Base-by-base conservation (phyloP, 257 asterid species). In the Solanum ahanhuiri region DNA sequence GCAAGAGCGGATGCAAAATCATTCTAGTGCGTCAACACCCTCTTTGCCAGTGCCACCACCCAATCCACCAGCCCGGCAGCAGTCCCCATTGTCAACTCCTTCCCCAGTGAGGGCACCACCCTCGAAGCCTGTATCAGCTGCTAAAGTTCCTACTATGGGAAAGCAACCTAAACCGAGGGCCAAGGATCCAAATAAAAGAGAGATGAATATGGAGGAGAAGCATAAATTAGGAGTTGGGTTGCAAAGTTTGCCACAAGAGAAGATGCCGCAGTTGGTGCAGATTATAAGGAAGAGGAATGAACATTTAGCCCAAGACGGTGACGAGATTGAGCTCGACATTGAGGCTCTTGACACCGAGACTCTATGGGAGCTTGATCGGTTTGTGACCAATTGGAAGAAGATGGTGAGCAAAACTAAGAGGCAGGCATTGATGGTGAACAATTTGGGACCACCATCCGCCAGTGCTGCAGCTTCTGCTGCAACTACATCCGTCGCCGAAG, bases 301-400 rank as follows among this genome's bases (percentile, higher is more conserved):
- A 67, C 98, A 93, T 73, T 91, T 97, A 91, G 97, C 98, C 0
- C 98, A 95, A 90, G 98, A 97, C 31, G 99, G 98, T 1, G 99
- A 97, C 86, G 99, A 97, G 87, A 97, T 97, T 86, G 99, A 95
- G 94, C 98, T 97, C 2, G 99, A 97, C 88, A 95, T 97, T 31
- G 98, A 97, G 89, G 95, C 98, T 30, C 98, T 97, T 2, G 99
- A 97, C 66, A 94, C 95, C 0, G 99, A 95, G 87, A 97, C 99
- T 1, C 96, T 97, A 0, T 97, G 98, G 99, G 99, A 95, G 67
- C 98, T 97, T 41, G 99, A 97, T 87, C 90, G 98, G 6, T 97
- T 97, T 84, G 98, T 97, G 45, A 94, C 98, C 67, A 97, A 95
- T 85, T 97, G 99, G 99, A 97, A 95, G 93, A 97, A 97, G 90